phyloP scores from a whole-genome alignment of 768 basidiomycete genomes.

The Amanita exitialis region DNA sequence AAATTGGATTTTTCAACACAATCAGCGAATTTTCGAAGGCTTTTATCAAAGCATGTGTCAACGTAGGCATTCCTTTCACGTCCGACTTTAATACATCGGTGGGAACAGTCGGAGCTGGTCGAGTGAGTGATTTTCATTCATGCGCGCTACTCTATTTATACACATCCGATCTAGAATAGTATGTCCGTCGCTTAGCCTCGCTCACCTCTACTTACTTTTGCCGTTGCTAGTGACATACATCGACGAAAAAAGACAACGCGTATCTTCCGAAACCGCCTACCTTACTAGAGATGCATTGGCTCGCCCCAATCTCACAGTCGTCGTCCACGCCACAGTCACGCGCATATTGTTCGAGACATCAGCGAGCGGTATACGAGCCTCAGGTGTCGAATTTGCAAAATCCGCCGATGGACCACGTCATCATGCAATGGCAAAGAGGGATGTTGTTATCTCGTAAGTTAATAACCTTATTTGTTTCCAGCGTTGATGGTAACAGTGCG shows the following conservation, averaged over 20 bases:
- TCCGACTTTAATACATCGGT: constrained; percentile 46
- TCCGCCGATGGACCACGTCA: constrained; percentile 17
- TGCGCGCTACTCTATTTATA: neutral
- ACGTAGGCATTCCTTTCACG: constrained; percentile 39
- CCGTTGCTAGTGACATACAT: constrained; percentile 53
- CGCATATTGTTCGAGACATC: constrained; percentile 33
- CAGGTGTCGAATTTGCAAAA: constrained; percentile 41
- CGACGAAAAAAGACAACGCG: constrained; percentile 35
- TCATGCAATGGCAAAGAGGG: constrained; percentile 36
- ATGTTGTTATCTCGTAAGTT: constrained; percentile 48
- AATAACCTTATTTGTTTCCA: neutral
- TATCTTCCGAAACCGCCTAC: constrained; percentile 54
- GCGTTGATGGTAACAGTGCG: constrained; percentile 25
- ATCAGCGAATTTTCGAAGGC: constrained; percentile 26
- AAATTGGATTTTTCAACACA: constrained; percentile 40
- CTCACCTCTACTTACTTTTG: neutral
- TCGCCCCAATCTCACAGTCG: constrained; percentile 51
- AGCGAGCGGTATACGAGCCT: constrained; percentile 23
- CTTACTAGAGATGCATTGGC: constrained; percentile 48
- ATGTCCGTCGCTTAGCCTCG: neutral
- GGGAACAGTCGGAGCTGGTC: constrained; percentile 47
- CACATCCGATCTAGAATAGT: neutral
- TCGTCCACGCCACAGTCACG: constrained; percentile 41
- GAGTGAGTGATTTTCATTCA: constrained; percentile 23
- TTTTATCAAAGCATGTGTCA: constrained; percentile 43